phyloP scores from a whole-genome alignment of 768 basidiomycete genomes.

The Rhizopogon sp. region DNA sequence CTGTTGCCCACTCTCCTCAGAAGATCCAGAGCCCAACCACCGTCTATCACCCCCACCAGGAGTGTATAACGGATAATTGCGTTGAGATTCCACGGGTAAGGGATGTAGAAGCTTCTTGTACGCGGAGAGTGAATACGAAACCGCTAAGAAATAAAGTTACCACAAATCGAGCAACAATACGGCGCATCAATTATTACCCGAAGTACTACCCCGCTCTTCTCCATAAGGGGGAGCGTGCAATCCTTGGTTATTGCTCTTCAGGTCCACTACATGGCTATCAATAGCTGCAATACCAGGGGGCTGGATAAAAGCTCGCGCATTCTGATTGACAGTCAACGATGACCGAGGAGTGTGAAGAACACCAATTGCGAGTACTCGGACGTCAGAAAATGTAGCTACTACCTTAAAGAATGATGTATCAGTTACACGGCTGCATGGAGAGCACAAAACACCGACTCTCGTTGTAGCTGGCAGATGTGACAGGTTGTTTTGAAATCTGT shows the following conservation, averaged over 20 bases:
- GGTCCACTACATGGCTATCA: slow-evolving; percentile 2
- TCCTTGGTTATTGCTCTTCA: neutral
- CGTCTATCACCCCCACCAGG: slow-evolving; percentile 64
- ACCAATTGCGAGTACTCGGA: slow-evolving; percentile 69
- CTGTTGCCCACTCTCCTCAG: slow-evolving; percentile 54
- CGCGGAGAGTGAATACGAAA: slow-evolving; percentile 6
- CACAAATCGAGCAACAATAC: neutral
- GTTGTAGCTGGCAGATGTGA: slow-evolving; percentile 62
- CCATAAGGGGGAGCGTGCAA: neutral
- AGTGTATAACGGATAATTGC: slow-evolving; percentile 70
- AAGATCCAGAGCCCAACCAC: slow-evolving; percentile 45
- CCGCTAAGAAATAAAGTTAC: slow-evolving; percentile 1
- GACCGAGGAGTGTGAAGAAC: slow-evolving; percentile 55
- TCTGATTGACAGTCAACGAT: slow-evolving; percentile 53
- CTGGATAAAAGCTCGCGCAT: slow-evolving; percentile 63
- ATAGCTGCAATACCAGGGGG: slow-evolving; percentile 56
- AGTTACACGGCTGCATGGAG: slow-evolving; percentile 5
- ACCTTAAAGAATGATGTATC: slow-evolving; percentile 35
- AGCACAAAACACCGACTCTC: slow-evolving; percentile 40
- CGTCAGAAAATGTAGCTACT: slow-evolving; percentile 64
- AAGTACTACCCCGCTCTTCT: slow-evolving; percentile 1
- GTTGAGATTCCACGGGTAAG: slow-evolving; percentile 47
- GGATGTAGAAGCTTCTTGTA: slow-evolving; percentile 51
- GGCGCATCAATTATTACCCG: slow-evolving; percentile 2
- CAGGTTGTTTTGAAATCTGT: slow-evolving; percentile 63